Evolutionary conservation across 257 asterid genomes (phyloP).

Genomic region (Lycium barbarum): DNA sequence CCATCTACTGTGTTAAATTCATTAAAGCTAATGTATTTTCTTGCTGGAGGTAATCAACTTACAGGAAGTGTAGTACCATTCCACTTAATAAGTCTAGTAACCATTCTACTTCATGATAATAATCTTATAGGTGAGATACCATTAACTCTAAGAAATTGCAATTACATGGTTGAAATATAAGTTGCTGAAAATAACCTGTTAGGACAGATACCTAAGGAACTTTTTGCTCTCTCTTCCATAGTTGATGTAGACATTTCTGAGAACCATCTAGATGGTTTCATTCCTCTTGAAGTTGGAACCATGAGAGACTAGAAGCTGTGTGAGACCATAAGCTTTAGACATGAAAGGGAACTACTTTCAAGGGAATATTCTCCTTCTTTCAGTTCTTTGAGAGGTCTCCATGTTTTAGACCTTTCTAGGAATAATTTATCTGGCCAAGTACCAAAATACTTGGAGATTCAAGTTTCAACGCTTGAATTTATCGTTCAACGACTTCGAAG

Average conservation of each 20-base stretch:
- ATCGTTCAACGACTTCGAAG: conserved; percentile 38
- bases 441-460: conserved; percentile 31
- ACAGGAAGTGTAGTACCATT: conserved; percentile 24
- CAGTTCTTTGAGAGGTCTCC: conserved; percentile 37
- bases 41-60: conserved; percentile 16
- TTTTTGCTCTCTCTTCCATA: conserved; percentile 30
- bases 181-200: conserved; percentile 27
- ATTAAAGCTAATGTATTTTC: conserved; percentile 16
- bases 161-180: conserved; percentile 20
- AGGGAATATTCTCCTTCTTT: conserved; percentile 34
- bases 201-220: conserved; percentile 30
- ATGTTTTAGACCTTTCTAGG: conserved; percentile 33
- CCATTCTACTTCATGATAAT: conserved; percentile 20
- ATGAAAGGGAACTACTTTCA: conserved; percentile 29
- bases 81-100: conserved; percentile 11
- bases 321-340: conserved; percentile 24
- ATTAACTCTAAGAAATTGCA: conserved; percentile 24
- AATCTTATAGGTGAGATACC: conserved; percentile 30
- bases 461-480: conserved; percentile 27
- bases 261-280: conserved; percentile 32
- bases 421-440: conserved; percentile 37
- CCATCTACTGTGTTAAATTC: conserved; percentile 35
- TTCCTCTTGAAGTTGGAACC: conserved; percentile 36
- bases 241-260: conserved; percentile 21
- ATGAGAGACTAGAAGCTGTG: conserved; percentile 35